These are phyloP conservation scores for Carnegiea gigantea DNA, from an alignment of 179 eudicot genomes.

Conservation along the genomic window DNA sequence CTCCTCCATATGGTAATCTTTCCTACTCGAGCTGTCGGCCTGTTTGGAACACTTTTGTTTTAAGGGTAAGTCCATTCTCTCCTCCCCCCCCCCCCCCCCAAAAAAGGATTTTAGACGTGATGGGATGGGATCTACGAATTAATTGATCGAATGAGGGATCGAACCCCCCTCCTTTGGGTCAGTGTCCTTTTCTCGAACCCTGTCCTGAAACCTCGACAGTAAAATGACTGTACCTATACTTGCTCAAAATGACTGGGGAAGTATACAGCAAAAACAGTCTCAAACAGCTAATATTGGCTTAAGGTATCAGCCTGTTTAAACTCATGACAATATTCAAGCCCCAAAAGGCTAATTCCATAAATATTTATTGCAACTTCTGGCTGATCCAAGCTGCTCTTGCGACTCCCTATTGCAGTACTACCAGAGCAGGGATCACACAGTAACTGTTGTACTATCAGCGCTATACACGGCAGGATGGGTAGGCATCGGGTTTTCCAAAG, in stretches of 20 bases:
- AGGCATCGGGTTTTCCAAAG: slow-evolving; percentile 82
- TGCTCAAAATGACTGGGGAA: not conserved
- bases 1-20: slow-evolving; percentile 72
- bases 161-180: no score
- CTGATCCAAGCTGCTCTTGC: not conserved
- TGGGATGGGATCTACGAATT: no score
- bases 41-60: slow-evolving; percentile 76
- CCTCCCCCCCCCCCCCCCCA: no score
- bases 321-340: no score
- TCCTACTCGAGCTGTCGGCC: slow-evolving; percentile 61
- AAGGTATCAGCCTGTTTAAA: no score
- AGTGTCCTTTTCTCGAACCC: no score
- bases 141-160: no score
- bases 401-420: slow-evolving; percentile 57
- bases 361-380: not conserved
- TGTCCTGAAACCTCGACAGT: no score
- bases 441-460: slow-evolving; percentile 76
- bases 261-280: no score
- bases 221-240: not conserved
- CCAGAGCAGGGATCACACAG: slow-evolving; percentile 60
- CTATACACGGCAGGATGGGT: slow-evolving; percentile 93
- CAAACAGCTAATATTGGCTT: no score
- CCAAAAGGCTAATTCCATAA: no score
- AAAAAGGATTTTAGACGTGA: no score
- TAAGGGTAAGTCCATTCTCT: slow-evolving; percentile 50